phyloP scores from a whole-genome alignment of 495 filamentous ascomycete species.

The Cladorrhinum samala region DNA sequence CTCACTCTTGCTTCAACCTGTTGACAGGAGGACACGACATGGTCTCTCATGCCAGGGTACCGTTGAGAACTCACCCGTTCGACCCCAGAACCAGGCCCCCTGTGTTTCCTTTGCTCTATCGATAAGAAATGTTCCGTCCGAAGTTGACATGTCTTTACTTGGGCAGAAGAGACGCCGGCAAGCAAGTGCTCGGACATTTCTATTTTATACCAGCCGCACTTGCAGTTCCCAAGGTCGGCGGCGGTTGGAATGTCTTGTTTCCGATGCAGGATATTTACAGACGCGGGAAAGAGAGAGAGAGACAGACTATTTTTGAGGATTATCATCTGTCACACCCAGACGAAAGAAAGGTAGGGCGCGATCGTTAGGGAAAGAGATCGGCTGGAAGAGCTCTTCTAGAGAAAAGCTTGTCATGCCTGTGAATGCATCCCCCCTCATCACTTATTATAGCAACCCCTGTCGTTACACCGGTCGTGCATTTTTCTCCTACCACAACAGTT shows the following conservation, averaged over 20 bases:
- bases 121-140: background rate
- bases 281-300: too few relatives aligned
- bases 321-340: too few relatives aligned
- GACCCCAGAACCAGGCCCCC: constrained; percentile 1
- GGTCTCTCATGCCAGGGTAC: background rate
- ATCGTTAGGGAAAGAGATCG: background rate
- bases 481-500: background rate
- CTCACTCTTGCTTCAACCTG: background rate
- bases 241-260: constrained; percentile 20
- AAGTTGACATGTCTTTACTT: background rate
- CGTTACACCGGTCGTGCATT: background rate
- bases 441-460: constrained; percentile 5
- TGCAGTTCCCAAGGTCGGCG: constrained; percentile 10
- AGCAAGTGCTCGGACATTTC: constrained; percentile 3
- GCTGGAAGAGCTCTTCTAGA: background rate
- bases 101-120: background rate
- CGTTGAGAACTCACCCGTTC: background rate
- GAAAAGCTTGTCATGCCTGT: background rate
- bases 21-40: constrained; percentile 1
- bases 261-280: constrained; percentile 4
- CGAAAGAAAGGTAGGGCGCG: constrained; percentile 5
- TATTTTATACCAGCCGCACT: constrained; percentile 20
- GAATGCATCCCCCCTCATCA: background rate
- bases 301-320: constrained; percentile 3
- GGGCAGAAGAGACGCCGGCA: background rate